These are phyloP conservation scores for Dalbergia oliveri DNA, from an alignment of 306 rosid genomes.

Conservation along the genomic window DNA sequence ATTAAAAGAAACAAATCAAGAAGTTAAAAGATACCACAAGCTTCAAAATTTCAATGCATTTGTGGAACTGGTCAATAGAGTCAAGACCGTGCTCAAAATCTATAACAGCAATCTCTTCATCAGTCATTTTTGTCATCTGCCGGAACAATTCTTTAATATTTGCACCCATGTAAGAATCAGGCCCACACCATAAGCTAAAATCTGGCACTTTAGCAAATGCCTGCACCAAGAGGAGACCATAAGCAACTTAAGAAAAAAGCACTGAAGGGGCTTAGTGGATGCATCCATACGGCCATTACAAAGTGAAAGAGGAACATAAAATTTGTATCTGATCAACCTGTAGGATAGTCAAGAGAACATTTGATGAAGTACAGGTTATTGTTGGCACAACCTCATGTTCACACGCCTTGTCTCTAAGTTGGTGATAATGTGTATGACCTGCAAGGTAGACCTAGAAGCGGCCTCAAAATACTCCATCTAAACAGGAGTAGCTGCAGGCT, in stretches of 20 bases:
- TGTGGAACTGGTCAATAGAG: constrained; percentile 65
- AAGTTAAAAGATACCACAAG: too few relatives aligned
- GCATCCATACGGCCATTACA: constrained; percentile 37
- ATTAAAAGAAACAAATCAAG: too few relatives aligned
- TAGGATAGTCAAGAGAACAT: constrained; percentile 89
- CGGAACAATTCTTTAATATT: constrained; percentile 78
- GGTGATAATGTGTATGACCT: constrained; percentile 91
- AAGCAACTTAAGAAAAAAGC: constrained; percentile 17
- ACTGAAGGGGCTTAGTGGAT: constrained; percentile 12
- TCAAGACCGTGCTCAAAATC: constrained; percentile 77
- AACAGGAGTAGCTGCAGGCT: constrained; percentile 72
- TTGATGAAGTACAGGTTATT: constrained; percentile 71
- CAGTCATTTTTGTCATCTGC: constrained; percentile 87
- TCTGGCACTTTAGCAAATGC: constrained; percentile 93
- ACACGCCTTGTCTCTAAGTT: constrained; percentile 87
- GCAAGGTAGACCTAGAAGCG: constrained; percentile 83
- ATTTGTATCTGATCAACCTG: constrained; percentile 63
- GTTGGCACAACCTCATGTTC: constrained; percentile 79
- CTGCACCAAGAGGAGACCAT: constrained; percentile 54
- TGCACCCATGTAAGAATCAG: constrained; percentile 99
- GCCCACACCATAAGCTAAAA: constrained; percentile 77
- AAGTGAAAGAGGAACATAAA: constrained; percentile 16
- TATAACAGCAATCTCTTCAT: constrained; percentile 81
- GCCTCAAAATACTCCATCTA: constrained; percentile 82
- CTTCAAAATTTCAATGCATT: too few relatives aligned